These are phyloP conservation scores for Areca catechu DNA, from an alignment of 176 grass and related monocot genomes.

Conservation along the genomic window DNA sequence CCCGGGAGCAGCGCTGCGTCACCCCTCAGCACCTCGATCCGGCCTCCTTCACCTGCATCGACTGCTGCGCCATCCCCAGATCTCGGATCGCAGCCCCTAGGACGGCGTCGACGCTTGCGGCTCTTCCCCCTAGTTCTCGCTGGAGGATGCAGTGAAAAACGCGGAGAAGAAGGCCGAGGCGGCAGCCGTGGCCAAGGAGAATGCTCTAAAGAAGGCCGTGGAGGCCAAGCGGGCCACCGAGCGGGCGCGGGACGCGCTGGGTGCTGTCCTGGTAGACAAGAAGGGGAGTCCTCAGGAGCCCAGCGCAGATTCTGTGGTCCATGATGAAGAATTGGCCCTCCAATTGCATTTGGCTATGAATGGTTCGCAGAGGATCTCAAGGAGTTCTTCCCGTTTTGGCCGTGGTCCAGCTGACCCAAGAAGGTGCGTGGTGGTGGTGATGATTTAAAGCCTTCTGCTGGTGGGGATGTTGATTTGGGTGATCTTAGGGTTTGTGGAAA, in stretches of 20 bases:
- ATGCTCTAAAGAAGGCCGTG: constrained; percentile 13
- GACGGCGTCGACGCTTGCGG: background rate
- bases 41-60: constrained; percentile 42
- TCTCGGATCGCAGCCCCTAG: background rate
- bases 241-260: constrained; percentile 6
- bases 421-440: constrained; percentile 3
- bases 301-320: constrained; percentile 3
- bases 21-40: constrained; percentile 23
- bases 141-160: constrained; percentile 17
- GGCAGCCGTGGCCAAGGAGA: constrained; percentile 3
- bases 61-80: constrained; percentile 44
- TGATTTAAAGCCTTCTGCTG: background rate
- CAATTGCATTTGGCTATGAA: constrained; percentile 66
- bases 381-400: constrained; percentile 17
- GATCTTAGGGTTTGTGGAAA: too few species aligned
- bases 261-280: background rate
- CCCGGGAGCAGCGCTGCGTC: constrained; percentile 40
- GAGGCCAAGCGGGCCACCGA: constrained; percentile 17
- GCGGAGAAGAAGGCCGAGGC: background rate
- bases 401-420: background rate
- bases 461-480: background rate
- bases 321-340: constrained; percentile 43
- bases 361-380: constrained; percentile 51
- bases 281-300: background rate
- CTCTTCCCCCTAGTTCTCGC: background rate